Evolutionary conservation across 306 rosid species (phyloP), one percentile per base, ranked within the genome.

Genomic region (Astragalus membranaceus): DNA sequence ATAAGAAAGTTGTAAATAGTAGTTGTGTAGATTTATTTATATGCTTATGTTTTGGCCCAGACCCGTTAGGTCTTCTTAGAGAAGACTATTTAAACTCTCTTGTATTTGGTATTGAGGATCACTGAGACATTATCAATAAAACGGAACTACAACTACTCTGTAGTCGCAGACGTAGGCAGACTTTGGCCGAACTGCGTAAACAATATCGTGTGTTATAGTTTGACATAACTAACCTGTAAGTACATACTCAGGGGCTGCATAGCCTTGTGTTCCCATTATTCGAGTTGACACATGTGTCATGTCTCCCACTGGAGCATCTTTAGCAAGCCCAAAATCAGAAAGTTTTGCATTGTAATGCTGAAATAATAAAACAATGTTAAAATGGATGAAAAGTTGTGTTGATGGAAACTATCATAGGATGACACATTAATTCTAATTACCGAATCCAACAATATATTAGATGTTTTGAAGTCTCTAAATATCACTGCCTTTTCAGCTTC

Each of bases 201-300:
- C n/a, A n/a, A n/a, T n/a, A n/a, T n/a, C n/a, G n/a, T n/a, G n/a
- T n/a, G n/a, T n/a, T n/a, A n/a, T n/a, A n/a, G n/a, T n/a, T n/a
- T n/a, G n/a, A n/a, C n/a, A n/a, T n/a, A n/a, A n/a, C n/a, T n/a
- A 73, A 90, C 96, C 96, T 26, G 92, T 84, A 85, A 73, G 76
- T 2, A 84, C 75, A 67, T 88, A 88, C 60, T 90, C 94, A 0
- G 94, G 91, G 12, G 91, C 91, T 0, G 84, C 88, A 53, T 90
- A 90, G 5, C 92, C 96, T 5, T 73, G 67, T 2, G 96, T 86
- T 64, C 92, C 90, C 80, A 86, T 67, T 6, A 88, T 87, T 52
- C 78, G 50, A 23, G 92, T 90, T 26, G 96, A 82, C 1, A 86
- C 83, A 46, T 84, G 95, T 17, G 86, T 86, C n/a, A 15, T 53